These are phyloP conservation scores for Candida glucosophila DNA, from an alignment of 1,139 yeast species.

Conservation along the genomic window DNA sequence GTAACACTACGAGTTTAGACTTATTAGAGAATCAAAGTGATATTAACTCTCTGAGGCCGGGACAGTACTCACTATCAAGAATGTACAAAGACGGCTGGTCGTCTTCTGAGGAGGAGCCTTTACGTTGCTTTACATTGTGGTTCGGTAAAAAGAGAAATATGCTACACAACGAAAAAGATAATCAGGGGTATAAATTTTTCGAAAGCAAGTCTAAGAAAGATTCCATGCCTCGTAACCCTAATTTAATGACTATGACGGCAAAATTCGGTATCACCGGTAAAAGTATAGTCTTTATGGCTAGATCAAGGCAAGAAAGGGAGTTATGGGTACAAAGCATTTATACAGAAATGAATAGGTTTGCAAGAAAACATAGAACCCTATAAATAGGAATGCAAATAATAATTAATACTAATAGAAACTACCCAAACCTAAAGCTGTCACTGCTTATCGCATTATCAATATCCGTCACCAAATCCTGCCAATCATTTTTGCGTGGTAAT, in stretches of 20 bases:
- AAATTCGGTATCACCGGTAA: slow-evolving; percentile 63
- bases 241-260: slow-evolving; percentile 32
- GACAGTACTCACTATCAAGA: slow-evolving; percentile 55
- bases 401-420: slow-evolving; percentile 1
- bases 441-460: slow-evolving; percentile 9
- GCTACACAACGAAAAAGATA: slow-evolving; percentile 39
- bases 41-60: slow-evolving; percentile 42
- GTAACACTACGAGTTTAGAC: slow-evolving; percentile 50
- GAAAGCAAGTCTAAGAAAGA: slow-evolving; percentile 7
- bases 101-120: slow-evolving; percentile 65
- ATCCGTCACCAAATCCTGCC: slow-evolving; percentile 11
- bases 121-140: slow-evolving; percentile 79
- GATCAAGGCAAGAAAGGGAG: slow-evolving; percentile 79
- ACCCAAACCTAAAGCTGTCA: too few species aligned
- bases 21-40: slow-evolving; percentile 40
- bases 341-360: slow-evolving; percentile 55
- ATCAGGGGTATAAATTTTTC: too few species aligned
- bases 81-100: slow-evolving; percentile 78
- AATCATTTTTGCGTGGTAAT: too few species aligned
- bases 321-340: slow-evolving; percentile 66
- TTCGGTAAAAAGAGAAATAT: slow-evolving; percentile 56
- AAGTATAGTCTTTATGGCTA: slow-evolving; percentile 66
- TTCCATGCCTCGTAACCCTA: slow-evolving; percentile 28
- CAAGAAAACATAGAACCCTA: slow-evolving; percentile 4
- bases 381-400: slow-evolving; percentile 1